Percentiles rank a stretch among this genome's conserved stretches.
Conservation (phyloP, 75 land plant genomes). For the Gnetum montanum region DNA sequence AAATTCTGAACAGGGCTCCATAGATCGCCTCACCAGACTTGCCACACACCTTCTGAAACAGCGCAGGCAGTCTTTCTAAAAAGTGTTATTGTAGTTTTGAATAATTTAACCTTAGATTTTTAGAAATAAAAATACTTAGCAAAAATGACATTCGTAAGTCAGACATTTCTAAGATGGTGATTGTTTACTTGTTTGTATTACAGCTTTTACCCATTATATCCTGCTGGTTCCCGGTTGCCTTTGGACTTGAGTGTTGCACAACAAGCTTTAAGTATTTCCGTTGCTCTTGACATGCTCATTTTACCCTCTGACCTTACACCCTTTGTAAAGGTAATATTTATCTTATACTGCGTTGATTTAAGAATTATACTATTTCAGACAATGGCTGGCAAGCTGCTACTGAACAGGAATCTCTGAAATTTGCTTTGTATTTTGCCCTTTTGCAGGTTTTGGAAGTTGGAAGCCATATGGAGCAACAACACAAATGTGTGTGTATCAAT, state of each 20-base stretch:
- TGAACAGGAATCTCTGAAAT: too few species aligned
- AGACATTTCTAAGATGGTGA: too few species aligned
- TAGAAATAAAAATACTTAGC: too few species aligned
- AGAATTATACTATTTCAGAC: too few species aligned
- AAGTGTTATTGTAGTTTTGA: too few species aligned
- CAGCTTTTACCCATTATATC: constrained; percentile 95
- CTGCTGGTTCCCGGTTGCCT: constrained; percentile 54
- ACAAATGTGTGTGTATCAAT: constrained; percentile 60
- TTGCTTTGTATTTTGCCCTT: too few species aligned
- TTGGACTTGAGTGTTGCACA: constrained; percentile 74
- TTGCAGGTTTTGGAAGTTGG: constrained; percentile 4
- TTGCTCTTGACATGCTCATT: constrained; percentile 57
- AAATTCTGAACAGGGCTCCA: constrained; percentile 36
- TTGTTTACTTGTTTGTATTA: too few species aligned
- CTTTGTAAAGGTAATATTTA: constrained; percentile 80
- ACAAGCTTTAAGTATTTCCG: constrained; percentile 48
- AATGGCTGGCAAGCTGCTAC: too few species aligned
- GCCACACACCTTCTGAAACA: constrained; percentile 70
- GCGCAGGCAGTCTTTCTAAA: constrained; percentile 71
- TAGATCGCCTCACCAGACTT: constrained; percentile 63
- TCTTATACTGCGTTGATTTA: too few species aligned
- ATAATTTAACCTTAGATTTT: too few species aligned
- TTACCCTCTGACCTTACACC: constrained; percentile 85
- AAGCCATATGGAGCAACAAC: background rate
- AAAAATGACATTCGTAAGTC: too few species aligned